These are phyloP conservation scores for Coemansia sp. DNA, from an alignment of 371 early-diverging fungal species.

Conservation along the genomic window DNA sequence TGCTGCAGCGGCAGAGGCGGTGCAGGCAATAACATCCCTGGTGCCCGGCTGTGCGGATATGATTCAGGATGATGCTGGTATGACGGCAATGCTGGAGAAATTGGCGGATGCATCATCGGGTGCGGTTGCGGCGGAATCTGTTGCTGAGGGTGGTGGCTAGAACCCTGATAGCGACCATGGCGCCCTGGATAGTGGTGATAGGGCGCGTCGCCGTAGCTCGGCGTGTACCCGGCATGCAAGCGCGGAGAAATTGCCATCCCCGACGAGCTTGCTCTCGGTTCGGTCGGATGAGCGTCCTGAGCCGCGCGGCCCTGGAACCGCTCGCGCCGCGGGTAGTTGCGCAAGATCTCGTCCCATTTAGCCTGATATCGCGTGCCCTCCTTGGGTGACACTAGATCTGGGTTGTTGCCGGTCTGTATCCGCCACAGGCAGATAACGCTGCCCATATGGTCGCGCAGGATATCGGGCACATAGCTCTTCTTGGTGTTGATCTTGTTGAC, in stretches of 20 bases:
- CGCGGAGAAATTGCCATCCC: conserved; percentile 16
- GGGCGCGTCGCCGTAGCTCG: conserved; percentile 1
- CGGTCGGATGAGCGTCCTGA: conserved; percentile 14
- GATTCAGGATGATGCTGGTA: background rate
- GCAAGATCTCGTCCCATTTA: conserved; percentile 51
- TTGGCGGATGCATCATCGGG: background rate
- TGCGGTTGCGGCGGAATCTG: conserved; percentile 10
- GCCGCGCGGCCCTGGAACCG: conserved; percentile 27
- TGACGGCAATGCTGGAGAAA: background rate
- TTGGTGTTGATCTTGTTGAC: conserved; percentile 51
- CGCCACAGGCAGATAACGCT: conserved; percentile 50
- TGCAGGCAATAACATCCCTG: background rate
- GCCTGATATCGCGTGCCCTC: conserved; percentile 48
- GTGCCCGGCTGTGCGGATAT: background rate
- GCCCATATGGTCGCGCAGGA: conserved; percentile 50
- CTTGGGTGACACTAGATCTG: conserved; percentile 47
- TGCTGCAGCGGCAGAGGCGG: conserved; percentile 5
- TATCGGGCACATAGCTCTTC: conserved; percentile 49
- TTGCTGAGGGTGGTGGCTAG: conserved; percentile 16
- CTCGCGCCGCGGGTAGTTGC: conserved; percentile 44
- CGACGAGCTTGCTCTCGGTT: conserved; percentile 5
- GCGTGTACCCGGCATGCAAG: background rate
- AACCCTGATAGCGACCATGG: conserved; percentile 3
- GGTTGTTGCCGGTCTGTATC: conserved; percentile 46
- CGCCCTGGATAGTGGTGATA: conserved; percentile 4